Base-by-base conservation (phyloP, 73 alveolate species). In the Symbiodinium natans region DNA sequence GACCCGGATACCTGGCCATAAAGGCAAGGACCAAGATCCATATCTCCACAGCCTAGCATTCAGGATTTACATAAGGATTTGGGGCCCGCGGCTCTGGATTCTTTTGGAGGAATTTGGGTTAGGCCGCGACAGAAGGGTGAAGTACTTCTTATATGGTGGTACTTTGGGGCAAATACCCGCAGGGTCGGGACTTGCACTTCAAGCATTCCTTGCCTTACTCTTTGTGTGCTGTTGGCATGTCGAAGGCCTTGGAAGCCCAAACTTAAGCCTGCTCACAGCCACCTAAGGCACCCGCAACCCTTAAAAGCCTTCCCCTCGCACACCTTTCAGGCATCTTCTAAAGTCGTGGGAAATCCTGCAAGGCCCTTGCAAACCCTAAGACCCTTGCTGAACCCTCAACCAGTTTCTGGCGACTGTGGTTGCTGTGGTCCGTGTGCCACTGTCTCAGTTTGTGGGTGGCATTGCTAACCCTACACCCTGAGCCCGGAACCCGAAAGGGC, bases 11-110 rank as follows among this genome's bases (percentile, higher is more conserved):
- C 68, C 98, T 86, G 48, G 77, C 48, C 98, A 92, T 92, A 56
- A 92, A 92, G 82, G 98, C 48, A 89, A 92, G 71, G n/a, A 92
- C 54, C 90, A 92, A 46, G 41, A 92, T 74, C 98, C 98, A 92
- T 3, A 82, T 82, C 54, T 92, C 98, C 23, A 92, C 89, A 13
- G 98, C 98, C 90, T 59, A 4, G 4, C 6, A 19, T 8, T 8
- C 77, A 6, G 34, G 8, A 13, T 13, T 6, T 59, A 8, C 27
- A 73, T 4, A 10, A 9, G 46, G 29, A 1, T 29, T 6, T 17
- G 19, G 41, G 31, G 33, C 34, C 34, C 75, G 5, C 33, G 7
- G 3, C 33, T 19, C 34, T 6, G 3, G 31, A 25, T n/a, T 2
- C 83, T 41, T 17, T 17, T 48, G 8, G 8, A 48, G 17, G 8